Conservation (phyloP, 2,329 filamentous ascomycete species). For the Beauveria sp. region DNA sequence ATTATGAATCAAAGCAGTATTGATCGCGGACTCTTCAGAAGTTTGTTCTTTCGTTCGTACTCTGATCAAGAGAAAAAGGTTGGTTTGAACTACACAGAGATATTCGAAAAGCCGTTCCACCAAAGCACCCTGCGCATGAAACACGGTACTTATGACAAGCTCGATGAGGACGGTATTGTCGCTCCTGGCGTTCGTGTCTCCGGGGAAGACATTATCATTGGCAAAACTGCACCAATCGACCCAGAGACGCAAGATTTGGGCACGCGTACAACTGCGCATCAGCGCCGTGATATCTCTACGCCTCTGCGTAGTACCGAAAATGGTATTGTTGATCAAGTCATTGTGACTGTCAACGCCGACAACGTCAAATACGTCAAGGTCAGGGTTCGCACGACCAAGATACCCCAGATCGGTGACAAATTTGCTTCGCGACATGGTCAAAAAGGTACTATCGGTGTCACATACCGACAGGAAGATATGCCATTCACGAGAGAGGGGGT, state of each 20-base stretch:
- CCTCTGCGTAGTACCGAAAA: slow-evolving; percentile 92
- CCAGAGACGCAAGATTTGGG: slow-evolving; percentile 90
- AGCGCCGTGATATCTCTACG: slow-evolving; percentile 92
- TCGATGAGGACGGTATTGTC: slow-evolving; percentile 93
- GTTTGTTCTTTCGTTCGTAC: slow-evolving; percentile 95
- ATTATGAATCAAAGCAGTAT: slow-evolving; percentile 99
- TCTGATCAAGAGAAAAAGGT: slow-evolving; percentile 96
- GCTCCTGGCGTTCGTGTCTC: slow-evolving; percentile 90
- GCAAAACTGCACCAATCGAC: slow-evolving; percentile 92
- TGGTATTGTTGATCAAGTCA: slow-evolving; percentile 89
- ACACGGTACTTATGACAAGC: slow-evolving; percentile 93
- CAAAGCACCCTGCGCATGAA: slow-evolving; percentile 85
- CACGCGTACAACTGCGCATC: slow-evolving; percentile 80
- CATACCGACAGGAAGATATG: slow-evolving; percentile 97
- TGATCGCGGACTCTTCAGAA: slow-evolving; percentile 92
- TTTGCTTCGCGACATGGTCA: slow-evolving; percentile 98
- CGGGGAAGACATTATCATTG: slow-evolving; percentile 97
- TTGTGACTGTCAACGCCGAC: slow-evolving; percentile 90
- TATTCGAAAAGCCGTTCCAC: slow-evolving; percentile 91
- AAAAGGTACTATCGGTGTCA: slow-evolving; percentile 98
- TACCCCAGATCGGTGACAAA: slow-evolving; percentile 98
- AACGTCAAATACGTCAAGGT: slow-evolving; percentile 96
- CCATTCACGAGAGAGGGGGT: slow-evolving; percentile 90
- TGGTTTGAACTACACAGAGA: slow-evolving; percentile 84
- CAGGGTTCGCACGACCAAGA: slow-evolving; percentile 91